phyloP scores from a whole-genome alignment of 2,329 filamentous ascomycete genomes.

The Hymenoscyphus albidus region DNA sequence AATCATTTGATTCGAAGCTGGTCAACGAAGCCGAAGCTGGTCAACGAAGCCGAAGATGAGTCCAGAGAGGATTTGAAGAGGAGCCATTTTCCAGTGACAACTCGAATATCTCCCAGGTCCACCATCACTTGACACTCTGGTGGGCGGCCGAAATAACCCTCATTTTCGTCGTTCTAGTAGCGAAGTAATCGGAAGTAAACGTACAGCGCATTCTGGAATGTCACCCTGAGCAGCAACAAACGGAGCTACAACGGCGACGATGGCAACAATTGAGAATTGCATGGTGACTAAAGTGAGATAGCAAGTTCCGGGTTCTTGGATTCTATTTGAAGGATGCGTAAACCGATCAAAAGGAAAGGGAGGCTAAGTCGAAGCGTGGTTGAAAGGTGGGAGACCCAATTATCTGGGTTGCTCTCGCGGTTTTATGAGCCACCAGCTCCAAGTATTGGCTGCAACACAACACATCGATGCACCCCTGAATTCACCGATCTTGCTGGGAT shows the following conservation, averaged over 20 bases:
- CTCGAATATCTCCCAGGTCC: not conserved
- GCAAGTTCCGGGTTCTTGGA: not conserved
- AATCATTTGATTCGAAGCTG: not conserved
- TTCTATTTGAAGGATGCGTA: not conserved
- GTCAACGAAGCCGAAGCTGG: not conserved
- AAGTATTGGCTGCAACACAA: not conserved
- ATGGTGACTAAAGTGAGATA: conserved; percentile 11
- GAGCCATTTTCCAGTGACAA: not conserved
- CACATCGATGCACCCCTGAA: not conserved
- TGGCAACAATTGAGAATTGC: conserved; percentile 34
- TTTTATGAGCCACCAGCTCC: not conserved
- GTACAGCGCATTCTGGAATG: conserved; percentile 54
- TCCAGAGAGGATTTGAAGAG: not conserved
- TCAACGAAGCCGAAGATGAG: not conserved
- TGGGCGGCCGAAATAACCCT: not conserved
- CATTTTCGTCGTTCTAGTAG: not conserved
- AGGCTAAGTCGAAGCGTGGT: no score
- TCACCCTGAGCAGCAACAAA: conserved; percentile 48
- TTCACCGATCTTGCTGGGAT: not conserved
- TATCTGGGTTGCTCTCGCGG: not conserved
- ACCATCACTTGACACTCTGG: not conserved
- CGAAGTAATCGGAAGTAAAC: conserved; percentile 29
- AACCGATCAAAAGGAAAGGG: not conserved
- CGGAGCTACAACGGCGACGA: conserved; percentile 50
- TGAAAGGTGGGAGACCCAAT: not conserved